Evolutionary conservation across 1,139 yeast genomes (phyloP).

Genomic region (Suhomyces ambrosiae): DNA sequence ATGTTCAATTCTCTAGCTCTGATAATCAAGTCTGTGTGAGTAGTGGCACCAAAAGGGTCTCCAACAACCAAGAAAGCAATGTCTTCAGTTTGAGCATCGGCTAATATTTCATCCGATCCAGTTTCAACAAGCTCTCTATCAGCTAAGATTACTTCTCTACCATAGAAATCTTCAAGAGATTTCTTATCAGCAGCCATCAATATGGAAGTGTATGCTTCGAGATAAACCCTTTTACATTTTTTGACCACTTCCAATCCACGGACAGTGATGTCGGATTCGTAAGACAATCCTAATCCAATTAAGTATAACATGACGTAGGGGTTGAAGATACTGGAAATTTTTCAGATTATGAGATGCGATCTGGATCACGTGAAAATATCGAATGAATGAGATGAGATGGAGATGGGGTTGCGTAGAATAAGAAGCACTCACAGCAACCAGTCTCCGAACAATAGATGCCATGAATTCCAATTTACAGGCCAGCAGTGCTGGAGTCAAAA

Average conservation of each 20-base stretch:
- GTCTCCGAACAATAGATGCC: neutral
- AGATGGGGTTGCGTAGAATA: neutral
- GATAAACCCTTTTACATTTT: slow-evolving; percentile 82
- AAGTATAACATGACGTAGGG: slow-evolving; percentile 71
- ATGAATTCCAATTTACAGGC: slow-evolving; percentile 1
- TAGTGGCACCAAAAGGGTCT: slow-evolving; percentile 97
- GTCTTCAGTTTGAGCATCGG: slow-evolving; percentile 75
- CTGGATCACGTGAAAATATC: slow-evolving; percentile 6
- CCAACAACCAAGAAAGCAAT: slow-evolving; percentile 96
- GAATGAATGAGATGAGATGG: slow-evolving; percentile 5
- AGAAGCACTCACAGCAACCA: neutral
- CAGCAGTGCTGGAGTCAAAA: slow-evolving; percentile 2
- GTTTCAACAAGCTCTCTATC: slow-evolving; percentile 93
- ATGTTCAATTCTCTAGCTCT: slow-evolving; percentile 86
- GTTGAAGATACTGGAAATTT: slow-evolving; percentile 8
- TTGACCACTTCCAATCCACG: slow-evolving; percentile 86
- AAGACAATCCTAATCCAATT: slow-evolving; percentile 88
- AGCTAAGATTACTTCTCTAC: slow-evolving; percentile 81
- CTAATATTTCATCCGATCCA: slow-evolving; percentile 80
- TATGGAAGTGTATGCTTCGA: slow-evolving; percentile 94
- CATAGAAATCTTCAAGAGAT: slow-evolving; percentile 75
- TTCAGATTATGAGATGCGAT: slow-evolving; percentile 7
- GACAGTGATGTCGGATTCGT: slow-evolving; percentile 88
- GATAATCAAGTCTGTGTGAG: slow-evolving; percentile 90
- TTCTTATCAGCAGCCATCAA: slow-evolving; percentile 86